Percentiles rank a stretch among this genome's conserved stretches.
Conservation (phyloP, 257 asterid genomes). For the Oldenlandia corymbosa region DNA sequence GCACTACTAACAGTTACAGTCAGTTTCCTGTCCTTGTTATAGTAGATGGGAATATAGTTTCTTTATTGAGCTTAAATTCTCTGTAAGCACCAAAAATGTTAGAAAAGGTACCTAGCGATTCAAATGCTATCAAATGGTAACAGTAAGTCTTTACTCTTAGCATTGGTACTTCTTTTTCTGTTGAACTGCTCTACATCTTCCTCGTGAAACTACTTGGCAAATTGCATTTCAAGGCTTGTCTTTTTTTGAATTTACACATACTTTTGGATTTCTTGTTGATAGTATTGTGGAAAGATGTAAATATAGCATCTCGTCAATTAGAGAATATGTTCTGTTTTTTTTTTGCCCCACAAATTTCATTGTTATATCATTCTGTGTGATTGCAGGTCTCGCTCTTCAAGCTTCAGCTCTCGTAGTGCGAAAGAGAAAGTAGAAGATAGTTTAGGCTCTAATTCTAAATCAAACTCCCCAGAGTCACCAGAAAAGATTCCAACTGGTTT, state of each 20-base stretch:
- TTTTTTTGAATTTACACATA: not conserved
- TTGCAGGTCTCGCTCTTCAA: conserved; percentile 16
- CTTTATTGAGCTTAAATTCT: not conserved
- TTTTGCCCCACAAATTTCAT: not conserved
- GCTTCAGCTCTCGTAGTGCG: conserved; percentile 18
- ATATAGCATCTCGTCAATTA: not conserved
- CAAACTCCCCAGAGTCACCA: conserved; percentile 8
- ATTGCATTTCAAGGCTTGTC: too few species aligned
- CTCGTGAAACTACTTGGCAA: too few species aligned
- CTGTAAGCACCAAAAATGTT: not conserved
- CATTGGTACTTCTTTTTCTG: too few species aligned
- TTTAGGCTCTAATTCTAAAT: conserved; percentile 18
- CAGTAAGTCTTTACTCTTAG: not conserved
- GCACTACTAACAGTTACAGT: too few species aligned
- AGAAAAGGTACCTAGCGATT: not conserved
- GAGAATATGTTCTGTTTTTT: not conserved
- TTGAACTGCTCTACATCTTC: too few species aligned
- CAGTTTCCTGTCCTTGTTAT: too few species aligned
- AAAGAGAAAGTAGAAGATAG: conserved; percentile 28
- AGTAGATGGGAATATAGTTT: too few species aligned
- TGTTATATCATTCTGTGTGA: not conserved
- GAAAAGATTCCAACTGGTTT: conserved; percentile 27
- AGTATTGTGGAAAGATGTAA: too few species aligned
- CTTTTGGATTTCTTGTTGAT: not conserved
- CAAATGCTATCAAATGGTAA: not conserved